Evolutionary conservation across 768 basidiomycete genomes (phyloP), one percentile per base, ranked within the genome.

Genomic region (Termitomyces sp.): DNA sequence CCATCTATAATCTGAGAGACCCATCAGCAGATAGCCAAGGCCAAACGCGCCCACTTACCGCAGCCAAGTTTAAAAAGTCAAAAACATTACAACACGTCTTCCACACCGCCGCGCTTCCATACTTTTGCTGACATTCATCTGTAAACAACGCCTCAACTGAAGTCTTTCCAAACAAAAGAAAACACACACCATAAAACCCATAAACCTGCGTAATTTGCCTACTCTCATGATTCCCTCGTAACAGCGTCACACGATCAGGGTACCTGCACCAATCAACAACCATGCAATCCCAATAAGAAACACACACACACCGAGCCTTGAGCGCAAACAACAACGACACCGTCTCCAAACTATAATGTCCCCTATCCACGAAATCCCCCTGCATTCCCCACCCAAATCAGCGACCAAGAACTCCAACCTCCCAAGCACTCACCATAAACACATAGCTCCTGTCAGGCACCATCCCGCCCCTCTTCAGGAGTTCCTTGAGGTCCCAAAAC

Each of bases 41-140:
- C 6, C 33, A 7, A 0, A 45, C 5, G 12, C 5, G 12, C n/a
- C 22, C 20, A 71, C 87, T 67, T 69, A 95, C 93, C 34, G 95
- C 95, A 37, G 95, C 95, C 7, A 98, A 82, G 69, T 95, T 97
- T 22, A 98, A 79, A 68, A 89, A 95, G 72, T 98, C 96, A 67
- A 98, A 98, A 22, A 98, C 95, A 58, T 84, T 88, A 76, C 96
- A 98, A 68, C 96, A 98, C 20, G 93, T 91, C 73, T 95, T 96
- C 96, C 96, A 98, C 24, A 98, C 94, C 2, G 89, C 85, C 6
- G 96, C 86, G 61, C 88, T 93, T 41, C 96, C 96, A 71, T 98
- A 98, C 72, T 98, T 98, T 73, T 94, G 93, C 73, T 97, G 95
- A 67, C 96, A 98, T 74, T 98, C 96, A 69, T 97, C 95, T 92